Conservation (phyloP, 2,329 filamentous ascomycete genomes). For the Diplodia sapinea region DNA sequence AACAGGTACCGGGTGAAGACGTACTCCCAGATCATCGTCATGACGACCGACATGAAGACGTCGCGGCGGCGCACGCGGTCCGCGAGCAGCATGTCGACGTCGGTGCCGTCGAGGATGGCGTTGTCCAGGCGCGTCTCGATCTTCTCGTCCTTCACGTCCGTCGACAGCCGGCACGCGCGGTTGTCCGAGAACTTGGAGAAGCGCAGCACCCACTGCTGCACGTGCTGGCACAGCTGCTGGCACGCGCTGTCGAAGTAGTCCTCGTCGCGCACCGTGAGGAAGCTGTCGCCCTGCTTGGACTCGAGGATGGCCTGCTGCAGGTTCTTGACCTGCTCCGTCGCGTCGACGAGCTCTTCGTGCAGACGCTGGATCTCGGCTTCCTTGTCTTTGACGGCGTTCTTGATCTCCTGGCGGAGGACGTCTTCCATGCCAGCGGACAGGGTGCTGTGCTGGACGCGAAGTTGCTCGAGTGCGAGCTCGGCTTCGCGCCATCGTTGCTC, state of each 20-base stretch:
- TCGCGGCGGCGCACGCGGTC: constrained; percentile 89
- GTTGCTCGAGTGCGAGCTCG: constrained; percentile 70
- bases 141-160: constrained; percentile 88
- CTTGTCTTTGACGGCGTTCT: constrained; percentile 74
- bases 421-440: constrained; percentile 68
- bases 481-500: constrained; percentile 64
- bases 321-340: constrained; percentile 65
- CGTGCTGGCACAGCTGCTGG: constrained; percentile 91
- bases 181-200: constrained; percentile 98
- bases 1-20: constrained; percentile 98
- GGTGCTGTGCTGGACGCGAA: constrained; percentile 67
- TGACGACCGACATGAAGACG: constrained; percentile 97
- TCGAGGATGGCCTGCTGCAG: constrained; percentile 66
- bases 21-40: constrained; percentile 99
- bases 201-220: constrained; percentile 95
- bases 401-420: constrained; percentile 66
- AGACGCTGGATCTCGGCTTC: constrained; percentile 82
- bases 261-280: constrained; percentile 82
- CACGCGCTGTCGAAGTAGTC: constrained; percentile 95
- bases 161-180: constrained; percentile 80
- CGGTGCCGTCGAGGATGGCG: constrained; percentile 88
- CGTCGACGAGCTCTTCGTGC: constrained; percentile 76
- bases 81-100: constrained; percentile 84
- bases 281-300: constrained; percentile 68
- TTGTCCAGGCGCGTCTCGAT: constrained; percentile 94